A percentile compares a stretch with the other conserved stretches of the same genome.
phyloP scores from a whole-genome alignment of 768 basidiomycete species.

The Aureoboletus auriporus region DNA sequence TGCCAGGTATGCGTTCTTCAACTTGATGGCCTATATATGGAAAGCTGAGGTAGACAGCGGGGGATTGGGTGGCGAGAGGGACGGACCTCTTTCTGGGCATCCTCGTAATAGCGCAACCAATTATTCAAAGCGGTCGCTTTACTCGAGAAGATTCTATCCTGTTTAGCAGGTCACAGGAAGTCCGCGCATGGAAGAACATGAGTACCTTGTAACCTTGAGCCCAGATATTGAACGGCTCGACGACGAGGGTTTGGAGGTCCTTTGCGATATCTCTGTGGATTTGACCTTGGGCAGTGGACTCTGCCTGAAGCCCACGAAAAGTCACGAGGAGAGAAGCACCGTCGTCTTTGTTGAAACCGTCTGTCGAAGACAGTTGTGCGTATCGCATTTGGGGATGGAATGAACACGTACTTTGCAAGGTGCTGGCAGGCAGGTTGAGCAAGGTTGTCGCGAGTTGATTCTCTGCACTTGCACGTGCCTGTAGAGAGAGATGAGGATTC shows the following conservation, averaged over 20 bases:
- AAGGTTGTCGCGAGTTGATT: constrained; percentile 58
- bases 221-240: constrained; percentile 81
- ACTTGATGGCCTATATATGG: constrained; percentile 44
- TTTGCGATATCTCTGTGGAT: constrained; percentile 67
- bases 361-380: constrained; percentile 34
- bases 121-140: constrained; percentile 56
- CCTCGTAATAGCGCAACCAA: constrained; percentile 70
- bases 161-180: constrained; percentile 11
- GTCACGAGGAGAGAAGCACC: constrained; percentile 79
- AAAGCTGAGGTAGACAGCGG: constrained; percentile 2
- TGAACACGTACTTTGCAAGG: constrained; percentile 42
- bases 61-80: background rate
- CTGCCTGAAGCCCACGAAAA: constrained; percentile 75
- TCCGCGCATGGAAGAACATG: constrained; percentile 2
- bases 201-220: constrained; percentile 65
- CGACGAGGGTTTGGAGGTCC: constrained; percentile 72
- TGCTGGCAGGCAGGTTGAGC: constrained; percentile 45
- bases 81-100: constrained; percentile 58
- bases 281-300: constrained; percentile 68
- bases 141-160: constrained; percentile 63
- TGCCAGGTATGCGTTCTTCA: constrained; percentile 72
- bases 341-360: constrained; percentile 75
- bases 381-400: background rate
- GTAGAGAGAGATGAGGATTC: constrained; percentile 9
- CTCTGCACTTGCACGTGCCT: constrained; percentile 77